Evolutionary conservation across 331 rosid species (phyloP), one percentile per base, ranked within the genome.

Genomic region (Quercus lobata): DNA sequence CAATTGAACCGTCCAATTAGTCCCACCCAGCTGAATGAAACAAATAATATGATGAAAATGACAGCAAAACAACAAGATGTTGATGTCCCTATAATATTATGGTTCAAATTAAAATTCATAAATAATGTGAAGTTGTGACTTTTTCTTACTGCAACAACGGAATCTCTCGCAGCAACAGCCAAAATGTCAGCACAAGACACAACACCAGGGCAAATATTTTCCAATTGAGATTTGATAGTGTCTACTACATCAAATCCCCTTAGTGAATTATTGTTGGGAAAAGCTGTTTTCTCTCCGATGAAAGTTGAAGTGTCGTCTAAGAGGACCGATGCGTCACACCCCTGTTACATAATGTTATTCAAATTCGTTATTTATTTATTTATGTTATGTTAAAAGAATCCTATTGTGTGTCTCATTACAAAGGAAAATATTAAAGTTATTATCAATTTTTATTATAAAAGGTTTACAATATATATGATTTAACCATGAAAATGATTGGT

Each of bases 311-410:
- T 92, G 81, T 91, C 92, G 12, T 94, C 94, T 74, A 92, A 78
- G 7, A 94, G 27, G 14, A 94, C 85, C 0, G 92, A 94, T 24
- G 79, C 97, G 76, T 94, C 98, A 63, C 97, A 92, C 58, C 97
- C 94, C 87, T 89, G 66, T 71, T 21, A 5, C 17, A 32, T 0
- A 24, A 72, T 15, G 9, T 10, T 27, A 27, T 27, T 21, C 65
- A 41, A 79, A 62, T 2, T 52, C 1, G 57, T 49, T 34, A 52
- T 18, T 58, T 60, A 37, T 37, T 37, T 37, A 37, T 37, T 37
- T 37, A 7, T 37, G 46, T 37, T 37, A 3, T 1, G 3, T 37
- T 37, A 37, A 37, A 37, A 37, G 46, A 37, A 37, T 7, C 3
- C 0, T 7, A 37, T 37, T 7, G 3, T 37, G 3, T 37, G 46